These are phyloP conservation scores for Cyclostephanos invisitatus DNA, from an alignment of 108 stramenopile genomes.

Conservation along the genomic window DNA sequence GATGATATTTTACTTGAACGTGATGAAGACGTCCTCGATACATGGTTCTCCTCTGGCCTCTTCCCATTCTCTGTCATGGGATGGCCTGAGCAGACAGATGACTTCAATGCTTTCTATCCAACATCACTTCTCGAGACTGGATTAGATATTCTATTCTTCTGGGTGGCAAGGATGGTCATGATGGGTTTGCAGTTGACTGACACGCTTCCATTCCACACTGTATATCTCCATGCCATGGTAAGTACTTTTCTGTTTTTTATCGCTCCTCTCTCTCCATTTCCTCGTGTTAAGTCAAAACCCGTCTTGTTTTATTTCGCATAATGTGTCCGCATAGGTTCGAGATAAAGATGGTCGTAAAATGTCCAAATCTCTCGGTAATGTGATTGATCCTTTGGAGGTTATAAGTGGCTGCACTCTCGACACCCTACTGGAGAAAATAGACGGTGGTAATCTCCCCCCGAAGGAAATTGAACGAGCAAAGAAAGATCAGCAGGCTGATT, in stretches of 20 bases:
- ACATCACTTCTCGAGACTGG: constrained; percentile 99
- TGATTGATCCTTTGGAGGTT: constrained; percentile 98
- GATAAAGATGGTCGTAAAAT: constrained; percentile 99
- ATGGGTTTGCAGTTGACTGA: constrained; percentile 98
- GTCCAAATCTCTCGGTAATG: constrained; percentile 99
- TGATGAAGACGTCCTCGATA: constrained; percentile 99
- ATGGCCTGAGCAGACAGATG: constrained; percentile 95
- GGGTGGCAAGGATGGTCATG: constrained; percentile 99
- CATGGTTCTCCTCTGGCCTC: constrained; percentile 98
- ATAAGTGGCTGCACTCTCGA: constrained; percentile 93
- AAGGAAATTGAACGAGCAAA: constrained; percentile 96
- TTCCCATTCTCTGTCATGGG: constrained; percentile 99
- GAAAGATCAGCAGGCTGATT: constrained; percentile 91
- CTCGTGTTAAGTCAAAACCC: background rate
- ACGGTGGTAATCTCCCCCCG: constrained; percentile 91
- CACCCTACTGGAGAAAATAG: constrained; percentile 83
- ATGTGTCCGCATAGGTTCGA: constrained; percentile 57
- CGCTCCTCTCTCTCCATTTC: background rate
- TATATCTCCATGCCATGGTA: constrained; percentile 99
- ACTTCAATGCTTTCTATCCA: constrained; percentile 97
- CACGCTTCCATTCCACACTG: constrained; percentile 94
- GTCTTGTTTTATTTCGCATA: background rate
- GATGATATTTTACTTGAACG: constrained; percentile 86
- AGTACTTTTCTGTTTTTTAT: background rate
- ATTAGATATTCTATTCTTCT: constrained; percentile 99